Percentiles rank a stretch among this genome's conserved stretches.
phyloP scores from a whole-genome alignment of 2,329 filamentous ascomycete genomes.

The Aspergillus intermedius region DNA sequence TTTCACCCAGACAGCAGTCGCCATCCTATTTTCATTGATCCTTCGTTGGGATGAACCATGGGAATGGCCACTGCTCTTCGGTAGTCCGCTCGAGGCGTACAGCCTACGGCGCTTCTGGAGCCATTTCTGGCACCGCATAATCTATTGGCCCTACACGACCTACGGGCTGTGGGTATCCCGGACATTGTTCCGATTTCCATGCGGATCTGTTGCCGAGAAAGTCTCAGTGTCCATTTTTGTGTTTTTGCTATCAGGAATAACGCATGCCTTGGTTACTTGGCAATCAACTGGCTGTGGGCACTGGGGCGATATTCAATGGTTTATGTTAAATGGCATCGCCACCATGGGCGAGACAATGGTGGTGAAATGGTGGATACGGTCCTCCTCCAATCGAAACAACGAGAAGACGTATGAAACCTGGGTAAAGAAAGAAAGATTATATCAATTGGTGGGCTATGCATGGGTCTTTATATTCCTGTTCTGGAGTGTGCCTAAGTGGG shows the following conservation, averaged over 20 bases:
- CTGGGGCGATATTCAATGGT: slow-evolving; percentile 4
- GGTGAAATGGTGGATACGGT: neutral
- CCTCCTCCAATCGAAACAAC: neutral
- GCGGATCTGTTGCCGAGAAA: neutral
- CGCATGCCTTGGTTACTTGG: slow-evolving; percentile 3
- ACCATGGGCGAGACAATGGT: neutral
- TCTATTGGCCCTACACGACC: neutral
- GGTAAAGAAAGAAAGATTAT: neutral
- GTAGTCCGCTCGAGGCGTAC: slow-evolving; percentile 3
- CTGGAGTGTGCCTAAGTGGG: slow-evolving; percentile 8
- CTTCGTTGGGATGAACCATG: slow-evolving; percentile 3
- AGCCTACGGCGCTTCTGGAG: slow-evolving; percentile 2
- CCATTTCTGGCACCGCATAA: slow-evolving; percentile 2
- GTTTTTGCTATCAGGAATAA: slow-evolving; percentile 3
- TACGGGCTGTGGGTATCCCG: neutral
- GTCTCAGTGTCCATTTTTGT: neutral
- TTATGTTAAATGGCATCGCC: slow-evolving; percentile 1
- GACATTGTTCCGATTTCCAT: neutral
- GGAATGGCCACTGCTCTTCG: slow-evolving; percentile 7
- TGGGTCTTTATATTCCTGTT: slow-evolving; percentile 6
- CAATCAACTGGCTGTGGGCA: neutral
- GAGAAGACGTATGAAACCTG: neutral
- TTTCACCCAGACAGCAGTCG: neutral
- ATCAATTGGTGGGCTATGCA: neutral
- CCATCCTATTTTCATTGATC: slow-evolving; percentile 5